phyloP scores from a whole-genome alignment of 345 rosid genomes.

The Eucalyptus erythrocorys region DNA sequence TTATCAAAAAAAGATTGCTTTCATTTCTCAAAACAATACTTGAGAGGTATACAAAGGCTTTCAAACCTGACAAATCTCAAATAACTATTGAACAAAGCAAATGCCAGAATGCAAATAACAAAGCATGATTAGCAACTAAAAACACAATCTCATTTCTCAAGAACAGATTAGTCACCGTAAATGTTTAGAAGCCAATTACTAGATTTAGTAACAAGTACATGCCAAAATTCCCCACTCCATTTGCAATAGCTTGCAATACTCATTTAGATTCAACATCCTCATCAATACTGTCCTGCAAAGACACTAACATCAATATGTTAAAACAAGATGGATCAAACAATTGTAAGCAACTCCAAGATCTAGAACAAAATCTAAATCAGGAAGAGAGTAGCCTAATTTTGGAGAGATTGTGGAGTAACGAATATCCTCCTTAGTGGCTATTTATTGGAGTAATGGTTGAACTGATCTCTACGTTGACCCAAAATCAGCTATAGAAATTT shows the following conservation, averaged over 20 bases:
- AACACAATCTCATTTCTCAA: not conserved
- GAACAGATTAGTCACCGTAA: rapidly evolving
- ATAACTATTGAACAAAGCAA: too few species aligned
- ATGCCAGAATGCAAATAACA: not conserved
- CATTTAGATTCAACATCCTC: not conserved
- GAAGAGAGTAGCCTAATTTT: not conserved
- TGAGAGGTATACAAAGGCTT: not conserved
- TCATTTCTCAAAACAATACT: not conserved
- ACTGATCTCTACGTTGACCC: too few species aligned
- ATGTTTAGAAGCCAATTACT: not conserved
- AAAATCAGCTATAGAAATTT: too few species aligned
- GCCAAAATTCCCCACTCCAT: not conserved
- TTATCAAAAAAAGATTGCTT: too few species aligned
- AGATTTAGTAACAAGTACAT: not conserved
- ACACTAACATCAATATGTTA: not conserved
- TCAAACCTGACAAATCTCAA: not conserved
- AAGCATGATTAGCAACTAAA: not conserved
- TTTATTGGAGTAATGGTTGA: not conserved
- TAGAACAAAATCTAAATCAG: not conserved
- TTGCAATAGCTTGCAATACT: rapidly evolving
- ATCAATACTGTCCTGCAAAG: not conserved
- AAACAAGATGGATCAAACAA: not conserved
- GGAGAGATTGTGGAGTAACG: not conserved
- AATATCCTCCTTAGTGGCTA: not conserved
- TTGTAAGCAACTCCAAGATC: not conserved